These are phyloP conservation scores for Iris macrosiphon DNA, from an alignment of 106 monocot species.

Conservation along the genomic window DNA sequence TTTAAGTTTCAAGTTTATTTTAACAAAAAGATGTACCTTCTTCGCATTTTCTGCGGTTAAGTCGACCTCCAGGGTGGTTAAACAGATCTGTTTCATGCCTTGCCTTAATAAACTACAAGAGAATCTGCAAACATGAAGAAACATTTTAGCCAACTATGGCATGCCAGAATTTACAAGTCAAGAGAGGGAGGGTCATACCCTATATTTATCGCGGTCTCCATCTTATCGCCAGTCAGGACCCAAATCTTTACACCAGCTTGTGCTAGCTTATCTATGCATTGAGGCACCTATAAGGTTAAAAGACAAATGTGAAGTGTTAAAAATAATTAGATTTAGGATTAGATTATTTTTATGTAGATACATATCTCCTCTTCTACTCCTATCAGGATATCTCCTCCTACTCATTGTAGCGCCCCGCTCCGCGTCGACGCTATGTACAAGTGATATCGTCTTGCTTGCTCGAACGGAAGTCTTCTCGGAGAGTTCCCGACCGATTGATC, in stretches of 20 bases:
- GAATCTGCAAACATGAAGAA: slow-evolving; percentile 32
- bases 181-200: slow-evolving; percentile 31
- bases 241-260: slow-evolving; percentile 92
- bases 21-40: slow-evolving; percentile 28
- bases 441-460: too few relatives aligned
- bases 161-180: slow-evolving; percentile 1
- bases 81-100: slow-evolving; percentile 77
- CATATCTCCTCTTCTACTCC: too few relatives aligned
- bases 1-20: too few relatives aligned
- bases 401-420: too few relatives aligned
- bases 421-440: too few relatives aligned
- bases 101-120: slow-evolving; percentile 85
- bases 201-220: slow-evolving; percentile 90
- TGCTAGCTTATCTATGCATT: slow-evolving; percentile 86
- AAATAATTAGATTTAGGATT: too few relatives aligned
- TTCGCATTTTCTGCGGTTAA: slow-evolving; percentile 34
- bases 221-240: slow-evolving; percentile 92
- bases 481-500: too few relatives aligned
- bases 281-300: slow-evolving; percentile 41
- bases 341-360: too few relatives aligned
- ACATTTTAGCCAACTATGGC: neutral
- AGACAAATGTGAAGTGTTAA: neutral
- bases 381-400: too few relatives aligned
- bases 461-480: too few relatives aligned
- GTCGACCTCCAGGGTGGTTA: slow-evolving; percentile 36